These are phyloP conservation scores for Phellinidium pouzarii DNA, from an alignment of 1,284 basidiomycete species.

Conservation along the genomic window DNA sequence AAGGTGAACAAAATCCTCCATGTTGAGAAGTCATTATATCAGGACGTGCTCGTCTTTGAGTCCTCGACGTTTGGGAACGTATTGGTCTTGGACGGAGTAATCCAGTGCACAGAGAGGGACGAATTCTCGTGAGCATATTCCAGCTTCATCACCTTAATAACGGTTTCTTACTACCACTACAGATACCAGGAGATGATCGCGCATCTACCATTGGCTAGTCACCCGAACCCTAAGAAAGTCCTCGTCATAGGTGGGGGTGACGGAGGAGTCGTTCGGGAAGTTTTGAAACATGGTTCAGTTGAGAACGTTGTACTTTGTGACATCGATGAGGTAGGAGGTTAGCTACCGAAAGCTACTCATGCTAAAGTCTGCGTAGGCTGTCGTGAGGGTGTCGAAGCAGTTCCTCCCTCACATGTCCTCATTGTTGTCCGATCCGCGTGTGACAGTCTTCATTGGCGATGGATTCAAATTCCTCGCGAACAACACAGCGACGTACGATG, in stretches of 20 bases:
- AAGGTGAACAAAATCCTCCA: slow-evolving; percentile 96
- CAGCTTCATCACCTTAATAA: slow-evolving; percentile 1
- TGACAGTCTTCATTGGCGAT: slow-evolving; percentile 89
- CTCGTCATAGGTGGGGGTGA: slow-evolving; percentile 97
- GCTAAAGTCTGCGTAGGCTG: slow-evolving; percentile 52
- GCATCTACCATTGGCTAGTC: slow-evolving; percentile 90
- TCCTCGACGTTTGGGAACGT: slow-evolving; percentile 95
- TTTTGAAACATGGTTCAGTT: slow-evolving; percentile 90
- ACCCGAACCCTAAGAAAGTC: slow-evolving; percentile 94
- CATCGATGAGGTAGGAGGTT: slow-evolving; percentile 78
- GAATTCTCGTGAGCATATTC: slow-evolving; percentile 84
- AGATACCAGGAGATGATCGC: slow-evolving; percentile 99
- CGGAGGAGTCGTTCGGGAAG: slow-evolving; percentile 95
- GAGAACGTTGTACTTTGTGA: slow-evolving; percentile 94
- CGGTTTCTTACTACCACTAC: slow-evolving; percentile 8
- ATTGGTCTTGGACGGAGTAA: slow-evolving; percentile 91
- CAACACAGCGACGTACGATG: slow-evolving; percentile 89
- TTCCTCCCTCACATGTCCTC: slow-evolving; percentile 94
- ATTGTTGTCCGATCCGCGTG: slow-evolving; percentile 79
- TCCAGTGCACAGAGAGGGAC: slow-evolving; percentile 96
- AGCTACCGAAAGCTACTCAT: neutral
- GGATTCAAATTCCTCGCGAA: slow-evolving; percentile 96
- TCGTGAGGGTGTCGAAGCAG: slow-evolving; percentile 89
- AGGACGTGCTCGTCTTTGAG: slow-evolving; percentile 95
- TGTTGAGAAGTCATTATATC: slow-evolving; percentile 87